A percentile compares a stretch with the other conserved stretches of the same genome.
Evolutionary conservation across 1,139 yeast genomes (phyloP).

Genomic region (Blastobotrys niveus): DNA sequence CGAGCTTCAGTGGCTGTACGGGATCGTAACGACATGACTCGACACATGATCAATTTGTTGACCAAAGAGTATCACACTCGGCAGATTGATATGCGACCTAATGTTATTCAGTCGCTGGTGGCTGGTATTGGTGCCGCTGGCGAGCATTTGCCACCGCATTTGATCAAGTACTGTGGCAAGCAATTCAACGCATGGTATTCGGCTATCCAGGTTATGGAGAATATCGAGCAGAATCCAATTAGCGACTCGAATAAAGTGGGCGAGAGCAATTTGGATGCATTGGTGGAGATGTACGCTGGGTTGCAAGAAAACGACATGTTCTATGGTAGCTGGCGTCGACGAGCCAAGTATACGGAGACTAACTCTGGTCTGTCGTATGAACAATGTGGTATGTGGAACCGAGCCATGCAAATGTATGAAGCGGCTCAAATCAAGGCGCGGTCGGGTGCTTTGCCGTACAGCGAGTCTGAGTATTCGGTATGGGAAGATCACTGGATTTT

Average conservation of each 20-base stretch:
- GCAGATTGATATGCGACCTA: conserved; percentile 81
- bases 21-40: conserved; percentile 76
- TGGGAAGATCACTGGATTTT: conserved; percentile 99
- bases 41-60: conserved; percentile 68
- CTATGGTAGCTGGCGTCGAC: conserved; percentile 94
- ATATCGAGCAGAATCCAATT: conserved; percentile 59
- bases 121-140: conserved; percentile 70
- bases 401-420: conserved; percentile 90
- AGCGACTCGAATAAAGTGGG: conserved; percentile 63
- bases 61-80: conserved; percentile 89
- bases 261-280: conserved; percentile 86
- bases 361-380: conserved; percentile 89
- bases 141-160: conserved; percentile 82
- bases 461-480: conserved; percentile 88
- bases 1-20: conserved; percentile 67
- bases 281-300: conserved; percentile 81
- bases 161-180: conserved; percentile 80
- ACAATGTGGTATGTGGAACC: conserved; percentile 92
- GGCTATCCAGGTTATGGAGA: conserved; percentile 75
- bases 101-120: conserved; percentile 76
- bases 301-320: conserved; percentile 95
- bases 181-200: conserved; percentile 92
- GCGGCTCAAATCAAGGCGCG: conserved; percentile 97
- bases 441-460: conserved; percentile 90
- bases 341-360: conserved; percentile 91